Evolutionary conservation across 2,329 filamentous ascomycete species (phyloP).

Genomic region (Ascochyta viciae-villosae): DNA sequence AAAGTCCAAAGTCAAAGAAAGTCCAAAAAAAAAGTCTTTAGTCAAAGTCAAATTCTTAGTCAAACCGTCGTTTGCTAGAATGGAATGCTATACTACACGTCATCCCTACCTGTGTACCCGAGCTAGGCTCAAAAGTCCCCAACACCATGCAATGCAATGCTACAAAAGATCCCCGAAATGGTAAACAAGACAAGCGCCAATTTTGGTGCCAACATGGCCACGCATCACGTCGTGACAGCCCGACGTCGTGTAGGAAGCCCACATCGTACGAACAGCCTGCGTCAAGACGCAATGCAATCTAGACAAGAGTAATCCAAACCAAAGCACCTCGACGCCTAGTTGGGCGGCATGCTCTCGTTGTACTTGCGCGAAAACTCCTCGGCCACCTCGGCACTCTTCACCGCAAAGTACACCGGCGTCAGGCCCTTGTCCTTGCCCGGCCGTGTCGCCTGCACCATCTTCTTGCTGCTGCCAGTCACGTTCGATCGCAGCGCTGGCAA

Average conservation of each 20-base stretch:
- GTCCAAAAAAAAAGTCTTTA: too few species aligned
- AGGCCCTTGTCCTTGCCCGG: slow-evolving; percentile 36
- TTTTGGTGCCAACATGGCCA: slow-evolving; percentile 6
- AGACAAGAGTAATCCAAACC: too few species aligned
- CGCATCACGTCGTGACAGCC: not conserved
- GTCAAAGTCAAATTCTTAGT: too few species aligned
- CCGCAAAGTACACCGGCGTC: slow-evolving; percentile 30
- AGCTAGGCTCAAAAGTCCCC: slow-evolving; percentile 10
- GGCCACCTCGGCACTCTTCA: slow-evolving; percentile 40
- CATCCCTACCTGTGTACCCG: slow-evolving; percentile 4
- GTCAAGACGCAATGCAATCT: not conserved
- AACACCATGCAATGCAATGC: slow-evolving; percentile 30
- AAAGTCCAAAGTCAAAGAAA: too few species aligned
- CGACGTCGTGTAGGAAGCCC: not conserved
- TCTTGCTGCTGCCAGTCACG: slow-evolving; percentile 35
- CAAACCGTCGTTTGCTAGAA: too few species aligned
- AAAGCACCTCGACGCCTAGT: slow-evolving; percentile 7
- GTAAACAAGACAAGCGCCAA: slow-evolving; percentile 12
- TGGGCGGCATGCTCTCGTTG: slow-evolving; percentile 34
- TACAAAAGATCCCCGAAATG: slow-evolving; percentile 10
- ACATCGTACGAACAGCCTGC: not conserved
- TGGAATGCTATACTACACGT: slow-evolving; percentile 11
- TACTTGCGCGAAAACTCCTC: slow-evolving; percentile 40
- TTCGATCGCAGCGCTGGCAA: slow-evolving; percentile 33
- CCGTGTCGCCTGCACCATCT: slow-evolving; percentile 37